Conservation (phyloP, 1,284 basidiomycete genomes). For the Paramarasmius palmivorus region DNA sequence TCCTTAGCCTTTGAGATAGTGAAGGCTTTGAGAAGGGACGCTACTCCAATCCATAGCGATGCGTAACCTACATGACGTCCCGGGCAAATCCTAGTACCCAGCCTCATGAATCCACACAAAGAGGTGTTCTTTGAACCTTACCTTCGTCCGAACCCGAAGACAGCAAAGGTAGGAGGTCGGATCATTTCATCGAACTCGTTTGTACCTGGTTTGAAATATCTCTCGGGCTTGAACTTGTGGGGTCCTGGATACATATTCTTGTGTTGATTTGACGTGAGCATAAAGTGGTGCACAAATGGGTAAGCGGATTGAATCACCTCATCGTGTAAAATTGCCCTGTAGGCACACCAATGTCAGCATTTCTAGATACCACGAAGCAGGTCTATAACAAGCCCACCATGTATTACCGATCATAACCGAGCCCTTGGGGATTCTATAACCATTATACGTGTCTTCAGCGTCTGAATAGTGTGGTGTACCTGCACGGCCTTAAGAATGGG, state of each 20-base stretch:
- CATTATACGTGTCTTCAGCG: constrained; percentile 10
- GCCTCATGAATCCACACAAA: not conserved
- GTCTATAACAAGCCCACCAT: not conserved
- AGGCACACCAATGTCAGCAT: not conserved
- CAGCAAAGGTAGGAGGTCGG: constrained; percentile 3
- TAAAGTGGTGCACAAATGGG: too few relatives aligned
- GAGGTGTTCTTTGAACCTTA: not conserved
- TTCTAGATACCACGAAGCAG: too few relatives aligned
- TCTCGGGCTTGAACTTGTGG: constrained; percentile 3
- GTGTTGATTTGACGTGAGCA: not conserved
- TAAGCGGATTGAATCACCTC: not conserved
- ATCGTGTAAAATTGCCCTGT: constrained; percentile 11
- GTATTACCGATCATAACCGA: constrained; percentile 3
- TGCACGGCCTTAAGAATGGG: too few relatives aligned
- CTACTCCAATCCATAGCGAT: not conserved
- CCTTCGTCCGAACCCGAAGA: constrained; percentile 15
- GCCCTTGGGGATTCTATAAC: constrained; percentile 10
- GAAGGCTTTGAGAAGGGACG: not conserved
- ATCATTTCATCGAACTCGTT: not conserved
- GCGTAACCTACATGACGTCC: not conserved
- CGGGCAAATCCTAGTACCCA: not conserved
- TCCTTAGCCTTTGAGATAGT: too few relatives aligned
- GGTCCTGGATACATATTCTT: not conserved
- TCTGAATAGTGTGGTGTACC: constrained; percentile 3
- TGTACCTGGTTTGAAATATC: not conserved